These are phyloP conservation scores for Pichia sporocuriosa DNA, from an alignment of 805 yeast genomes.

Conservation along the genomic window DNA sequence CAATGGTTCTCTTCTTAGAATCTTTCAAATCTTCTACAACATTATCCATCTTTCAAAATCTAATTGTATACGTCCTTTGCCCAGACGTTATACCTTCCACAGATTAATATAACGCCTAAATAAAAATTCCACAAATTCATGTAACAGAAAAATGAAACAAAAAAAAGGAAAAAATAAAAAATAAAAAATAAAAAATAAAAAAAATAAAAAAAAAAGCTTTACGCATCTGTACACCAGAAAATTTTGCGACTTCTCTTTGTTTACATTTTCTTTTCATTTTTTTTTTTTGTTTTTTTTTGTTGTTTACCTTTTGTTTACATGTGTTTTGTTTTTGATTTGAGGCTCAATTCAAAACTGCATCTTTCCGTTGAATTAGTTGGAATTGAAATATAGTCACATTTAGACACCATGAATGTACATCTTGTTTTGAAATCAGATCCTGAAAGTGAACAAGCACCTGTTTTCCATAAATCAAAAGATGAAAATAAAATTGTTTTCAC, in stretches of 20 bases:
- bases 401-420: slow-evolving; percentile 13
- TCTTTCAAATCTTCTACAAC: too few relatives aligned
- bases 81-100: background rate
- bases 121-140: too few relatives aligned
- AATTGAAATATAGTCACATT: slow-evolving; percentile 5
- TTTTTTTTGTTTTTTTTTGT: background rate
- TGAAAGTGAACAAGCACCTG: background rate
- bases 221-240: background rate
- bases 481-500: slow-evolving; percentile 22
- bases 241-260: background rate
- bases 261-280: background rate
- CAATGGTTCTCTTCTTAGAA: slow-evolving; percentile 8
- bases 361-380: background rate
- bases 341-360: background rate
- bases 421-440: slow-evolving; percentile 11
- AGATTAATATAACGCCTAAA: too few relatives aligned
- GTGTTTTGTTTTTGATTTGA: background rate
- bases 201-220: too few relatives aligned
- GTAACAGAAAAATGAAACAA: background rate
- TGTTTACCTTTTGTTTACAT: background rate
- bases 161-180: too few relatives aligned
- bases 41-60: too few relatives aligned
- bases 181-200: too few relatives aligned
- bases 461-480: slow-evolving; percentile 15
- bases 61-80: background rate